These are phyloP conservation scores for Styphnolobium japonicum DNA, from an alignment of 306 rosid species.

Conservation along the genomic window DNA sequence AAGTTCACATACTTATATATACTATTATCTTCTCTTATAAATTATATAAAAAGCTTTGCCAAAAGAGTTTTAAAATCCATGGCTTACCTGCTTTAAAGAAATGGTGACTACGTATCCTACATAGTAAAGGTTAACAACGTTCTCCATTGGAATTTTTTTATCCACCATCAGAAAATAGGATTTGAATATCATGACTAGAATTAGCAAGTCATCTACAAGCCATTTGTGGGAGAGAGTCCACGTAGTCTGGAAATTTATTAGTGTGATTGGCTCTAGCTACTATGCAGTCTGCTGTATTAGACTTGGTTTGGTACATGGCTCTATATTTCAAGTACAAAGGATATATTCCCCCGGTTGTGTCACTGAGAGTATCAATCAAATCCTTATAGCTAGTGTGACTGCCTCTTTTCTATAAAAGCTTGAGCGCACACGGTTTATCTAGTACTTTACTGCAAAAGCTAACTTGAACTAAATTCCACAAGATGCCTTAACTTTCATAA, in stretches of 20 bases:
- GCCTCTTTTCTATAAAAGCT: conserved; percentile 25
- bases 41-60: not conserved
- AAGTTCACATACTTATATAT: not conserved
- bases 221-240: not conserved
- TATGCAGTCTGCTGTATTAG: not conserved
- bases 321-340: conserved; percentile 38
- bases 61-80: not conserved
- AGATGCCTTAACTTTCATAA: conserved; percentile 35
- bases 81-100: not conserved
- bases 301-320: conserved; percentile 9
- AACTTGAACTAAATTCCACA: conserved; percentile 14
- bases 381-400: conserved; percentile 4
- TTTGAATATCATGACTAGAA: not conserved
- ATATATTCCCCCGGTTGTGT: conserved; percentile 33
- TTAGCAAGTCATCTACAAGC: not conserved
- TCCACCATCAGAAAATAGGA: not conserved
- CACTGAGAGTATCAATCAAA: conserved; percentile 30
- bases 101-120: not conserved
- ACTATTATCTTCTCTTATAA: not conserved
- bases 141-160: not conserved
- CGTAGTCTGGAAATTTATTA: not conserved
- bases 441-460: conserved; percentile 20
- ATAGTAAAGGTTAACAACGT: not conserved
- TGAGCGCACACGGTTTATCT: not conserved
- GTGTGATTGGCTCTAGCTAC: not conserved